Percentiles rank a stretch among this genome's conserved stretches.
Conservation (phyloP, 257 asterid species). For the Vinca minor region DNA sequence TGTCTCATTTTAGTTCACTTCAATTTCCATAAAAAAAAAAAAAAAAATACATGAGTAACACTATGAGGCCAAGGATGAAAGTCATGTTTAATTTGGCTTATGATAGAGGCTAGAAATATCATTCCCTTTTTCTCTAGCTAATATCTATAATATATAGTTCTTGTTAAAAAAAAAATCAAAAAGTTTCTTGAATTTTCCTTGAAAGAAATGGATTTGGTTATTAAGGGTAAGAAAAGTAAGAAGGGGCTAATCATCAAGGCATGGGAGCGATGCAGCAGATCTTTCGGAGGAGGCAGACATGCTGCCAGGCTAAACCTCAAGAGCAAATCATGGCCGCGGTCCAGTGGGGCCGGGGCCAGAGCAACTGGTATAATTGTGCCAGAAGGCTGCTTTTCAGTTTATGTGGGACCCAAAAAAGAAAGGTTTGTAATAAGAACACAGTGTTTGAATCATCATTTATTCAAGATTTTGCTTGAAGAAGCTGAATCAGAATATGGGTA, state of each 20-base stretch:
- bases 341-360: background rate
- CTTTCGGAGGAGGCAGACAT: constrained; percentile 16
- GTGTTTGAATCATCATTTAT: constrained; percentile 48
- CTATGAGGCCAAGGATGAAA: constrained; percentile 49
- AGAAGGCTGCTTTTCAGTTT: constrained; percentile 48
- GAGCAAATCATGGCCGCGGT: constrained; percentile 30
- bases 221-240: constrained; percentile 15
- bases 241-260: constrained; percentile 47
- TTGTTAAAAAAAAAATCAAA: background rate
- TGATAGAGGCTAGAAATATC: constrained; percentile 42
- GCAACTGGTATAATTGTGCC: constrained; percentile 22
- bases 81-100: constrained; percentile 45
- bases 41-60: constrained; percentile 51
- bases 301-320: constrained; percentile 1
- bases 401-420: constrained; percentile 41
- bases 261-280: constrained; percentile 54
- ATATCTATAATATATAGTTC: background rate
- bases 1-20: background rate
- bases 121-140: background rate
- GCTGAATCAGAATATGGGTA: constrained; percentile 57
- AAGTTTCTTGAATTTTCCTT: background rate
- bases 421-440: constrained; percentile 42
- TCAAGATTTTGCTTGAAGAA: constrained; percentile 48
- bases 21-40: background rate
- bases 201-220: constrained; percentile 20